These are phyloP conservation scores for Debaryomycetaceae sp. DNA, from an alignment of 1,139 yeast genomes.

Conservation along the genomic window DNA sequence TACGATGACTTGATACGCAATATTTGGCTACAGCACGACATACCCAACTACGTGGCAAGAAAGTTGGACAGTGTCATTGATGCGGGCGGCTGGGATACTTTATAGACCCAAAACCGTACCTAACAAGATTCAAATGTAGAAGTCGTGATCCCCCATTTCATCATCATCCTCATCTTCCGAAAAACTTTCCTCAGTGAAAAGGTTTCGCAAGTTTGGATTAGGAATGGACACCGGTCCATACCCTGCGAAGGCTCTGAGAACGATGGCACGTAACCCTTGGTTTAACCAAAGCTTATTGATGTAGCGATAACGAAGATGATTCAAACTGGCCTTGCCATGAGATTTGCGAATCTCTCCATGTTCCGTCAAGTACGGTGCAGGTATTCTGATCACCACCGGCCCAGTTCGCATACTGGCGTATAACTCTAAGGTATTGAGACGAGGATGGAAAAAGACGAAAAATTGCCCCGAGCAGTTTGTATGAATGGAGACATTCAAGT, in stretches of 20 bases:
- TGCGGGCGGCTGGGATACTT: slow-evolving; percentile 94
- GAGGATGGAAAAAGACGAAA: slow-evolving; percentile 44
- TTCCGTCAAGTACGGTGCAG: slow-evolving; percentile 65
- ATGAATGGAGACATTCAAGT: slow-evolving; percentile 21
- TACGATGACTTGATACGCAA: slow-evolving; percentile 65
- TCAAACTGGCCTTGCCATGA: slow-evolving; percentile 45
- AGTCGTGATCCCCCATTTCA: slow-evolving; percentile 5
- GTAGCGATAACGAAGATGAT: slow-evolving; percentile 47
- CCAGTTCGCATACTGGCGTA: no score
- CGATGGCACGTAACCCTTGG: slow-evolving; percentile 28
- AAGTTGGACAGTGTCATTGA: slow-evolving; percentile 75
- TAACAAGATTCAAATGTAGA: no score
- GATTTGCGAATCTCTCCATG: slow-evolving; percentile 66
- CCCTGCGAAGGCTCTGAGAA: not conserved
- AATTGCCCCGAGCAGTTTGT: slow-evolving; percentile 22
- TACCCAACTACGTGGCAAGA: slow-evolving; percentile 74
- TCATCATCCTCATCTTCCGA: slow-evolving; percentile 12
- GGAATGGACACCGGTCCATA: no score
- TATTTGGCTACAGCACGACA: slow-evolving; percentile 76
- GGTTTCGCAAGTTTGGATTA: no score
- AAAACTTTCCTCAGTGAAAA: no score
- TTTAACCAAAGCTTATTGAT: slow-evolving; percentile 58
- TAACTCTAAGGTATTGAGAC: slow-evolving; percentile 32
- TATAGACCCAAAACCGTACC: slow-evolving; percentile 29
- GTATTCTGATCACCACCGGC: slow-evolving; percentile 16